phyloP scores from a whole-genome alignment of 2,329 filamentous ascomycete species.

The Macroventuria anomochaeta region DNA sequence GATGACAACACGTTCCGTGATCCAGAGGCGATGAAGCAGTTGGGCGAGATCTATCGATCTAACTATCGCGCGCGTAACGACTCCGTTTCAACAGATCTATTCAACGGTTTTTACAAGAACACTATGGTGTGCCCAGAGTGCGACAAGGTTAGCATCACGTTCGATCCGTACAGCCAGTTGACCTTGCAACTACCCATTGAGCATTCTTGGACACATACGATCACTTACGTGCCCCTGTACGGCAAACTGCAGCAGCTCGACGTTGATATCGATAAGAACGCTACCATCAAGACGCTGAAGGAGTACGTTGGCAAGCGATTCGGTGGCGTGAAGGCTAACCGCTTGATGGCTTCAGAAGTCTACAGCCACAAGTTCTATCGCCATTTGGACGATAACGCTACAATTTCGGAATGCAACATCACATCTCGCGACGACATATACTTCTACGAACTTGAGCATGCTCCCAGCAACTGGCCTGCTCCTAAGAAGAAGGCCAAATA shows the following conservation, averaged over 20 bases:
- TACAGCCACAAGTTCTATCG: slow-evolving; percentile 88
- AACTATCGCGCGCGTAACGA: slow-evolving; percentile 93
- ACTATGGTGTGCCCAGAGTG: slow-evolving; percentile 91
- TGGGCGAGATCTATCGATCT: slow-evolving; percentile 88
- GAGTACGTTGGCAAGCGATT: slow-evolving; percentile 64
- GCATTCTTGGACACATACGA: slow-evolving; percentile 75
- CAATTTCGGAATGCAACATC: slow-evolving; percentile 75
- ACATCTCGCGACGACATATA: slow-evolving; percentile 66
- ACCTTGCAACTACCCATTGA: slow-evolving; percentile 90
- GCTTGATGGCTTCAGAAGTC: slow-evolving; percentile 81
- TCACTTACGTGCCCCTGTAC: slow-evolving; percentile 80
- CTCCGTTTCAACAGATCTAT: slow-evolving; percentile 92
- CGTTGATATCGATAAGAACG: slow-evolving; percentile 81
- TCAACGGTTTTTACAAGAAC: slow-evolving; percentile 98
- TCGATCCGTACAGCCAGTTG: slow-evolving; percentile 95
- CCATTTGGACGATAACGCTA: slow-evolving; percentile 71
- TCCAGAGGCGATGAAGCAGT: slow-evolving; percentile 76
- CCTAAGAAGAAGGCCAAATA: slow-evolving; percentile 57
- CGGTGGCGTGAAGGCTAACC: slow-evolving; percentile 60
- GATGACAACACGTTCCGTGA: slow-evolving; percentile 94
- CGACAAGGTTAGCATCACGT: slow-evolving; percentile 96
- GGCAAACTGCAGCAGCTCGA: slow-evolving; percentile 73
- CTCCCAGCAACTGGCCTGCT: slow-evolving; percentile 78
- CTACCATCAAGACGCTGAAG: slow-evolving; percentile 72
- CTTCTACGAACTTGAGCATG: slow-evolving; percentile 78